Percentiles rank a stretch among this genome's conserved stretches.
Conservation (phyloP, 2,329 filamentous ascomycete genomes). For the Talaromyces rugulosus region DNA sequence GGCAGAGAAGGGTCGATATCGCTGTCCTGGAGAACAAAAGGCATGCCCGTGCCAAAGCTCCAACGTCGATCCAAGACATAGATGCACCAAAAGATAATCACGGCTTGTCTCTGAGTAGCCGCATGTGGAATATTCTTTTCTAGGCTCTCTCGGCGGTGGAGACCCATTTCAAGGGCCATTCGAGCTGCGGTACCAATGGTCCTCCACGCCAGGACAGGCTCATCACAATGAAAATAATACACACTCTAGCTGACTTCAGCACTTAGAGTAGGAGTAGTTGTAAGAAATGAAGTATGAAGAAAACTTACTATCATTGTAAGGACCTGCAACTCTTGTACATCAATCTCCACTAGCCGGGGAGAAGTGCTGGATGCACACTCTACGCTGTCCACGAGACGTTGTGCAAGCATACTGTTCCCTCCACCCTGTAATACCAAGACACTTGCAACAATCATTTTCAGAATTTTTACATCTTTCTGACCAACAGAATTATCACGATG, state of each 20-base stretch:
- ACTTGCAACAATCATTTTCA: background rate
- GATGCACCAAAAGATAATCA: slow-evolving; percentile 6
- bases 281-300: background rate
- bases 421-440: too few relatives aligned
- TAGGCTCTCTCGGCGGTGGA: background rate
- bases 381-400: too few relatives aligned
- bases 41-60: slow-evolving; percentile 5
- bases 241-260: background rate
- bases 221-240: slow-evolving; percentile 4
- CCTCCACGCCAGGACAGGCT: slow-evolving; percentile 2
- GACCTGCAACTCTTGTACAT: too few relatives aligned
- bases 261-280: background rate
- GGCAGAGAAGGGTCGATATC: slow-evolving; percentile 3
- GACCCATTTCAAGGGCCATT: slow-evolving; percentile 70
- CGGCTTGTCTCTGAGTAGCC: background rate
- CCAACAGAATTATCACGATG: too few relatives aligned
- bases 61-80: slow-evolving; percentile 10
- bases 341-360: too few relatives aligned
- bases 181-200: slow-evolving; percentile 28
- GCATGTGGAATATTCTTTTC: background rate
- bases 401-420: too few relatives aligned
- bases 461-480: background rate
- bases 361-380: too few relatives aligned
- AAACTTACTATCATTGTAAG: background rate
- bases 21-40: background rate